Conservation (phyloP, 306 rosid genomes). For the Ormosia emarginata region DNA sequence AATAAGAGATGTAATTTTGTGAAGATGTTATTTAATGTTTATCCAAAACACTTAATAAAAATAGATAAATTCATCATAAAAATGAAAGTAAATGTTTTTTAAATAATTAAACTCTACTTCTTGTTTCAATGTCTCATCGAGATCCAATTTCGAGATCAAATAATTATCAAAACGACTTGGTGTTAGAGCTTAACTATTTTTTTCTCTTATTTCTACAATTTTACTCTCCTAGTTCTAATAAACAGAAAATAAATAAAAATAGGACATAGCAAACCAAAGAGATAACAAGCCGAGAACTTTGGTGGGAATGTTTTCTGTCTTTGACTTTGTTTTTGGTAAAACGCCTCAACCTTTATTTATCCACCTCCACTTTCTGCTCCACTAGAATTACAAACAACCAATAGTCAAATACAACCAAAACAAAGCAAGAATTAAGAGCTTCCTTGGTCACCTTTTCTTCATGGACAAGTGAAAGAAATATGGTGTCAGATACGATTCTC, state of each 20-base stretch:
- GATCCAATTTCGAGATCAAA: too few species aligned
- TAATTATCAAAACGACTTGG: too few species aligned
- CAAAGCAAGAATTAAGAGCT: not conserved
- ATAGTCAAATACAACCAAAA: not conserved
- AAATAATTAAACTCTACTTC: too few species aligned
- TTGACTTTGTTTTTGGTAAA: not conserved
- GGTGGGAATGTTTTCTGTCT: not conserved
- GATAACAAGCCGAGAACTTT: constrained; percentile 6
- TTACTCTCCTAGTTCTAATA: not conserved
- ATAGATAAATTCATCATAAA: too few species aligned
- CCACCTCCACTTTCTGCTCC: not conserved
- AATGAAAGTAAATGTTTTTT: too few species aligned
- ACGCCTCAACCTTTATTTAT: not conserved
- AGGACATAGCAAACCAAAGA: not conserved
- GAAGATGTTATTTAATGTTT: too few species aligned
- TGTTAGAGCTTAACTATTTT: not conserved
- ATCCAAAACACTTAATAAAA: too few species aligned
- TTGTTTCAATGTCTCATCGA: too few species aligned
- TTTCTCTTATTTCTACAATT: not conserved
- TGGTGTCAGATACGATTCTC: not conserved
- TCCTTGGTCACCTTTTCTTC: not conserved
- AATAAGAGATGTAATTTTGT: too few species aligned
- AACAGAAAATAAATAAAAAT: not conserved
- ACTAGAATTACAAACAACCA: not conserved
- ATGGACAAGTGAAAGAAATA: not conserved